Evolutionary conservation across 768 basidiomycete species (phyloP).

Genomic region (Kwoniella sp.): DNA sequence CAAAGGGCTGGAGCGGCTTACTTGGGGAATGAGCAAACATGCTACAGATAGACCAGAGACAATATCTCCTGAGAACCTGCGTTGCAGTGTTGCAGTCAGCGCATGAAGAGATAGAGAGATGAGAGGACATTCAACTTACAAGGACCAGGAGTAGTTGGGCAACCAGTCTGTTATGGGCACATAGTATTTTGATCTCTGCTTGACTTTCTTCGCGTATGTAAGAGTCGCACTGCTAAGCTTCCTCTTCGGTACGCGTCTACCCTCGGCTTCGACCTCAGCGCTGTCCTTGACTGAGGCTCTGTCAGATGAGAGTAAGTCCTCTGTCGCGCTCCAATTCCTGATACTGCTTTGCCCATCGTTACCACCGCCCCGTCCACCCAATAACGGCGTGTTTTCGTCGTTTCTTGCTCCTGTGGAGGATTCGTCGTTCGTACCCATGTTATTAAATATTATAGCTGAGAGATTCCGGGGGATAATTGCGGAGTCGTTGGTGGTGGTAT

Average conservation of each 20-base stretch:
- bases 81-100: not conserved
- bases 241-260: not conserved
- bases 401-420: not conserved
- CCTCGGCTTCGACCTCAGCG: not conserved
- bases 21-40: conserved; percentile 57
- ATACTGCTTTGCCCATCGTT: not conserved
- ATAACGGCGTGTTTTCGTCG: conserved; percentile 14
- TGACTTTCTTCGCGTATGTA: conserved; percentile 37
- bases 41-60: conserved; percentile 78
- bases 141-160: conserved; percentile 50
- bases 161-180: conserved; percentile 55
- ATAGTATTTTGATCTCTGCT: conserved; percentile 54
- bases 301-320: not conserved
- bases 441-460: conserved; percentile 10
- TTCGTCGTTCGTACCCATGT: not conserved
- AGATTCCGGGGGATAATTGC: conserved; percentile 6
- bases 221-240: conserved; percentile 1
- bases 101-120: not conserved
- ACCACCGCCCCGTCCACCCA: conserved; percentile 2
- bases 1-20: conserved; percentile 15
- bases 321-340: conserved; percentile 9
- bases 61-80: conserved; percentile 69
- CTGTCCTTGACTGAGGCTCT: not conserved
- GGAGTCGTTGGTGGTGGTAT: not conserved
- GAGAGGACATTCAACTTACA: conserved; percentile 35